phyloP scores from a whole-genome alignment of 805 yeast genomes.

The Geotrichum ghanense region DNA sequence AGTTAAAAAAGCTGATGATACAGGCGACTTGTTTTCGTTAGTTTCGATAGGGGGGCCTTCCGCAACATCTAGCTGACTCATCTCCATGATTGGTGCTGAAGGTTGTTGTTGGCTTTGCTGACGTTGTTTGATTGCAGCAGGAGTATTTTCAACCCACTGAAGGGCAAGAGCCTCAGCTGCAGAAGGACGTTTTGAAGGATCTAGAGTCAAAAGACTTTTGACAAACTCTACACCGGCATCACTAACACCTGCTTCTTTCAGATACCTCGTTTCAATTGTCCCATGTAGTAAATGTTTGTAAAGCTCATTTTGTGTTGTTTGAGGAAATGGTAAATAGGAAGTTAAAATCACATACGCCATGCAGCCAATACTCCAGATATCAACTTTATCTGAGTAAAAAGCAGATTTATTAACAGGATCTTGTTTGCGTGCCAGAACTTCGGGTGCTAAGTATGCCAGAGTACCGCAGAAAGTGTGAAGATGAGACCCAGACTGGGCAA shows the following conservation, averaged over 20 bases:
- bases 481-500: conserved; percentile 69
- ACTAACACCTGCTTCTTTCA: conserved; percentile 56
- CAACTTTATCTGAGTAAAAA: conserved; percentile 76
- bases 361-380: conserved; percentile 97
- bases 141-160: background rate
- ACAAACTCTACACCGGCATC: conserved; percentile 63
- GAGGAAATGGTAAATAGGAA: conserved; percentile 90
- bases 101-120: background rate
- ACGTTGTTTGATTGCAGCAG: background rate
- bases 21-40: background rate
- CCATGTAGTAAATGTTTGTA: conserved; percentile 69
- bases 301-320: conserved; percentile 77
- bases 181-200: conserved; percentile 2
- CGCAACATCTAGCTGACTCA: background rate
- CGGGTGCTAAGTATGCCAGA: conserved; percentile 94
- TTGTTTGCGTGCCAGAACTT: conserved; percentile 43
- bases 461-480: conserved; percentile 98
- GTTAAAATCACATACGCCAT: conserved; percentile 83
- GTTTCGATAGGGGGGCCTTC: background rate
- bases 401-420: conserved; percentile 17
- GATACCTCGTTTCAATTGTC: conserved; percentile 40
- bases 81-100: background rate
- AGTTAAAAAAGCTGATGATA: background rate
- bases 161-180: background rate
- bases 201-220: conserved; percentile 19